Percentiles rank a stretch among this genome's conserved stretches.
Conservation (phyloP, 2,329 filamentous ascomycete species). For the Fusarium sp. region DNA sequence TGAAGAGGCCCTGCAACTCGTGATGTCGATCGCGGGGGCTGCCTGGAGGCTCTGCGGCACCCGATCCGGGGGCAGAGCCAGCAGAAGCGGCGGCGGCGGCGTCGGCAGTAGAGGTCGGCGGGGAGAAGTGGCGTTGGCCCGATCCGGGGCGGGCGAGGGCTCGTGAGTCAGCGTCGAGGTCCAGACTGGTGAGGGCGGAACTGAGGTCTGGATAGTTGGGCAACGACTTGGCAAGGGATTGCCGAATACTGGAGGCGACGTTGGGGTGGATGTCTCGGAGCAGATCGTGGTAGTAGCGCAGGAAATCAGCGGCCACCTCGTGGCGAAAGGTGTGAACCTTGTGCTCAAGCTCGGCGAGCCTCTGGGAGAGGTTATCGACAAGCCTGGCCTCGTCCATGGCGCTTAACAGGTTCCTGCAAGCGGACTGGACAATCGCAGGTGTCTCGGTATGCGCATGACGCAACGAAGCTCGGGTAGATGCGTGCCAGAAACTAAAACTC, state of each 20-base stretch:
- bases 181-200: constrained; percentile 54
- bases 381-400: constrained; percentile 62
- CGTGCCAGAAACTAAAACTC: constrained; percentile 28
- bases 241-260: constrained; percentile 63
- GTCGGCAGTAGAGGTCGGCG: constrained; percentile 36
- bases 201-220: constrained; percentile 63
- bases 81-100: constrained; percentile 1
- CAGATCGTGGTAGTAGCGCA: constrained; percentile 66
- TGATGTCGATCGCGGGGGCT: constrained; percentile 70
- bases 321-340: constrained; percentile 71
- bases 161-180: constrained; percentile 57
- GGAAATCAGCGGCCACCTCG: constrained; percentile 72
- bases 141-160: constrained; percentile 49
- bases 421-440: constrained; percentile 50
- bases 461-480: constrained; percentile 41
- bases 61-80: constrained; percentile 49
- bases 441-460: constrained; percentile 58
- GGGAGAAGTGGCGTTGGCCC: constrained; percentile 52
- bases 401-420: constrained; percentile 53
- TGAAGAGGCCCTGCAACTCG: constrained; percentile 76
- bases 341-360: constrained; percentile 70
- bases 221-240: constrained; percentile 62
- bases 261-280: constrained; percentile 64
- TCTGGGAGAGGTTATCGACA: constrained; percentile 67
- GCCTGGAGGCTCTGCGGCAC: constrained; percentile 53